phyloP scores from a whole-genome alignment of 108 stramenopile genomes.

The Thalassiosira profunda region DNA sequence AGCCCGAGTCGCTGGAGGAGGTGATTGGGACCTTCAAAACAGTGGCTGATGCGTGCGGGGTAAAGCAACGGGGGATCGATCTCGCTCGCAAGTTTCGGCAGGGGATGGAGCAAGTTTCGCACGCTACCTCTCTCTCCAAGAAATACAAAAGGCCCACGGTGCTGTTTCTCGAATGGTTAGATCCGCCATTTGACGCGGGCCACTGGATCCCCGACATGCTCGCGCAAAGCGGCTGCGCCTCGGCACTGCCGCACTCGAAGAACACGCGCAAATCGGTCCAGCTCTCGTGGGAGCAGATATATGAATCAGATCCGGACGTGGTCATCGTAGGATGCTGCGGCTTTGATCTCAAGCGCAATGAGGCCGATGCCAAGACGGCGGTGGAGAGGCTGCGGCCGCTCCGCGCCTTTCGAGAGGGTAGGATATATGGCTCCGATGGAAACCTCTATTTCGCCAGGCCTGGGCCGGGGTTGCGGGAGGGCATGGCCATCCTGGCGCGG shows the following conservation, averaged over 20 bases:
- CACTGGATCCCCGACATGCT: slow-evolving; percentile 95
- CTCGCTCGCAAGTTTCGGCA: slow-evolving; percentile 43
- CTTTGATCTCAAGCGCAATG: slow-evolving; percentile 86
- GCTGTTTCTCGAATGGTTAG: slow-evolving; percentile 92
- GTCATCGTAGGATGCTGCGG: slow-evolving; percentile 92
- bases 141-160: slow-evolving; percentile 28
- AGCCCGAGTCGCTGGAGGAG: slow-evolving; percentile 74
- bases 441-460: slow-evolving; percentile 91
- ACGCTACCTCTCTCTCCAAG: slow-evolving; percentile 1
- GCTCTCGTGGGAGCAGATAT: slow-evolving; percentile 65
- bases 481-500: slow-evolving; percentile 75
- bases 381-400: slow-evolving; percentile 48
- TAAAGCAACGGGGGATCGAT: slow-evolving; percentile 55
- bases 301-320: slow-evolving; percentile 76
- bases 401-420: slow-evolving; percentile 52
- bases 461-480: slow-evolving; percentile 79
- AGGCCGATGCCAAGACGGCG: slow-evolving; percentile 51
- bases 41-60: slow-evolving; percentile 62
- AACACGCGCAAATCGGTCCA: slow-evolving; percentile 53
- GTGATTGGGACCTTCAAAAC: slow-evolving; percentile 74
- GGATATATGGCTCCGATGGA: slow-evolving; percentile 84
- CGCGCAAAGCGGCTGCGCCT: slow-evolving; percentile 67
- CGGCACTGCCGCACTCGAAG: slow-evolving; percentile 20
- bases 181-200: slow-evolving; percentile 91
- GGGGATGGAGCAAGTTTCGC: slow-evolving; percentile 26